A percentile compares a stretch with the other conserved stretches of the same genome.
Evolutionary conservation across 768 basidiomycete genomes (phyloP).

Genomic region (Crucibulum laeve): DNA sequence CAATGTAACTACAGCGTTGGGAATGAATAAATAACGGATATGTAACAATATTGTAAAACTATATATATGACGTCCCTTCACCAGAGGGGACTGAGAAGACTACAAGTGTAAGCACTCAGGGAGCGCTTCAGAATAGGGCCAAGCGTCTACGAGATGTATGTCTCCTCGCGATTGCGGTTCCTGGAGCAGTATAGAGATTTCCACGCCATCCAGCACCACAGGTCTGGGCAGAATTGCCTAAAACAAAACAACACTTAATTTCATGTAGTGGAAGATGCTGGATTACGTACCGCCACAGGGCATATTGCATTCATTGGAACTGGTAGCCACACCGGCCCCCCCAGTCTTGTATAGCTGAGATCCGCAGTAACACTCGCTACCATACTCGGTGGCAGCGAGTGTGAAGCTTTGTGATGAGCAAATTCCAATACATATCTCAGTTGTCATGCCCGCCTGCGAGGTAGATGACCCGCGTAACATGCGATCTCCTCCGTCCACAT

Average conservation of each 20-base stretch:
- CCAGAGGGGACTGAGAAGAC: not conserved
- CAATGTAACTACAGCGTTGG: no score
- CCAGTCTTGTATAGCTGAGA: conserved; percentile 17
- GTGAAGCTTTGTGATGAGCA: conserved; percentile 22
- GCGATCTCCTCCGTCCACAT: conserved; percentile 20
- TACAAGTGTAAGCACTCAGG: not conserved
- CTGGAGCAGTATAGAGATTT: conserved; percentile 17
- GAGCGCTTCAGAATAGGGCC: not conserved
- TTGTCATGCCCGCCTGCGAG: conserved; percentile 22
- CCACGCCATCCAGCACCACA: conserved; percentile 31
- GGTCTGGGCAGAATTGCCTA: conserved; percentile 20
- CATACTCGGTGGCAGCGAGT: conserved; percentile 30
- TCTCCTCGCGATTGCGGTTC: conserved; percentile 1
- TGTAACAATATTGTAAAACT: no score
- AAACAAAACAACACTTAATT: conserved; percentile 1
- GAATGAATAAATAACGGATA: no score
- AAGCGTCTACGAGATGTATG: not conserved
- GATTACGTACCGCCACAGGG: conserved; percentile 26
- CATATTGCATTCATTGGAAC: conserved; percentile 20
- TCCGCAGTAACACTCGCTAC: conserved; percentile 30
- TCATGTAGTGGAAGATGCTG: not conserved
- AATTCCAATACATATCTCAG: conserved; percentile 19
- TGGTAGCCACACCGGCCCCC: conserved; percentile 14
- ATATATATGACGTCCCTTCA: no score
- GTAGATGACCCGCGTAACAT: conserved; percentile 20